phyloP scores from a whole-genome alignment of 2,329 filamentous ascomycete species.

The Beauveria pseudobassiana region DNA sequence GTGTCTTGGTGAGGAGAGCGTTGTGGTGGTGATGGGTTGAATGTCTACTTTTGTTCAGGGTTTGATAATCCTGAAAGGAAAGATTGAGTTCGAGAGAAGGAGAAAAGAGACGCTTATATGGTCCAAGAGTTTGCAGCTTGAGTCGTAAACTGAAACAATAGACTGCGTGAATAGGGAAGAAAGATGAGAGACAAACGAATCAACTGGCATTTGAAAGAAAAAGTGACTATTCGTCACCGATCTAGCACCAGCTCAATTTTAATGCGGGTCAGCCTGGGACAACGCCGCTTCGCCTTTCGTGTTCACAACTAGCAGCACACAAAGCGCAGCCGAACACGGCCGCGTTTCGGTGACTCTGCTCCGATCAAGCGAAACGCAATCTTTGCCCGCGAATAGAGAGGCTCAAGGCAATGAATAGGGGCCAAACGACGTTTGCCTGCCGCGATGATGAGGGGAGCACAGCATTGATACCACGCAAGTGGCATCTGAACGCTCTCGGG shows the following conservation, averaged over 20 bases:
- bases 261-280: slow-evolving; percentile 6
- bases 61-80: too few species aligned
- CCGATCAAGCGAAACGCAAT: background rate
- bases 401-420: background rate
- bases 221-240: background rate
- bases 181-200: background rate
- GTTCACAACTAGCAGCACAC: background rate
- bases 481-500: too few species aligned
- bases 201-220: background rate
- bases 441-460: background rate
- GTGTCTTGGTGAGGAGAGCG: background rate
- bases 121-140: too few species aligned
- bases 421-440: background rate
- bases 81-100: too few species aligned
- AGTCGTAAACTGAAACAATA: too few species aligned
- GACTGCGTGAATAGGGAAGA: too few species aligned
- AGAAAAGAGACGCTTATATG: too few species aligned
- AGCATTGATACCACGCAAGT: background rate
- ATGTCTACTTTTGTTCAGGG: too few species aligned
- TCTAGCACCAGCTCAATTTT: background rate
- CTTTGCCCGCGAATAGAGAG: background rate
- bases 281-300: background rate
- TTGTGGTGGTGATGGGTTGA: background rate
- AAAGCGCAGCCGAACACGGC: slow-evolving; percentile 3
- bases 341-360: background rate